phyloP scores from a whole-genome alignment of 805 yeast genomes.

The Vanderwaltozyma polyspora region DNA sequence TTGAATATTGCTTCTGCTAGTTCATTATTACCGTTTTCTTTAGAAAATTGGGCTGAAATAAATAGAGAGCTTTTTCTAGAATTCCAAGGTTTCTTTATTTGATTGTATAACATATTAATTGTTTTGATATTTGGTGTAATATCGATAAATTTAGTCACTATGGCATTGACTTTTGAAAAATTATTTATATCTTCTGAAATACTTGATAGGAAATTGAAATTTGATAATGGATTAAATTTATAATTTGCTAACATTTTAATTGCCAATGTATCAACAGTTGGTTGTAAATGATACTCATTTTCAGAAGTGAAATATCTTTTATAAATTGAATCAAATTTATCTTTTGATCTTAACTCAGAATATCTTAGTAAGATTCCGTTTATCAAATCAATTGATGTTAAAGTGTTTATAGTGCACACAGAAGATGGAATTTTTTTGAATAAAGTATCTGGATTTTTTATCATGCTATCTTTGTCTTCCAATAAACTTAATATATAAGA shows the following conservation, averaged over 20 bases:
- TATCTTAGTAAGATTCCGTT: conserved; percentile 15
- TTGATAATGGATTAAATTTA: conserved; percentile 4
- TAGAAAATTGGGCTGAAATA: conserved; percentile 18
- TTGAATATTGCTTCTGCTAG: conserved; percentile 18
- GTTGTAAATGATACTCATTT: conserved; percentile 3
- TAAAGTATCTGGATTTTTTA: conserved; percentile 9
- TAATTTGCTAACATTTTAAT: conserved; percentile 17
- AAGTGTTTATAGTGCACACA: too few relatives aligned
- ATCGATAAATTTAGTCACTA: conserved; percentile 14
- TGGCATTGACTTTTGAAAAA: conserved; percentile 6
- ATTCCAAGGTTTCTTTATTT: conserved; percentile 13
- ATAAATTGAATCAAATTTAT: conserved; percentile 12
- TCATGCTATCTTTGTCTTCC: conserved; percentile 4
- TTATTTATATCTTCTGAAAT: conserved; percentile 10
- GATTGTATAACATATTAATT: conserved; percentile 11
- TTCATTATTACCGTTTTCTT: conserved; percentile 11
- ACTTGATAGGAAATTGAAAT: conserved; percentile 15
- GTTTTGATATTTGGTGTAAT: conserved; percentile 14
- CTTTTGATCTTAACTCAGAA: conserved; percentile 5
- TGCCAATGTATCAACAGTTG: conserved; percentile 14
- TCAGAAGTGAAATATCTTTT: conserved; percentile 6
- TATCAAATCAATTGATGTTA: conserved; percentile 14
- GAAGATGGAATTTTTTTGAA: too few relatives aligned
- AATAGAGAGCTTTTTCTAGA: conserved; percentile 14
- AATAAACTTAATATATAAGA: conserved; percentile 12